Evolutionary conservation across 1,284 basidiomycete genomes (phyloP).

Genomic region (Cutaneotrichosporon dermatis): DNA sequence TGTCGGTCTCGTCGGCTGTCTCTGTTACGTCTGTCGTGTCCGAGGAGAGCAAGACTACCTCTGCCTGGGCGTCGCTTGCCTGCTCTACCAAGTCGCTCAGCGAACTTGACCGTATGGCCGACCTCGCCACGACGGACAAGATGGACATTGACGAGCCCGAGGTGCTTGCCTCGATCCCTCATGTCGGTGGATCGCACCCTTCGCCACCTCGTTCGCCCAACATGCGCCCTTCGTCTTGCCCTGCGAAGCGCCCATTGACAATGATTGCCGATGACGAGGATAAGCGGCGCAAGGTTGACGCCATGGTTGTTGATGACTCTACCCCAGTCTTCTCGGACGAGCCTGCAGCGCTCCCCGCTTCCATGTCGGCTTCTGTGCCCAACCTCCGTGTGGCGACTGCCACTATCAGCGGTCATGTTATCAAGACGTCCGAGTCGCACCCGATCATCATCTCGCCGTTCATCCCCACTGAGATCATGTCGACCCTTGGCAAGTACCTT

Average conservation of each 20-base stretch:
- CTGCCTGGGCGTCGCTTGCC: conserved; percentile 15
- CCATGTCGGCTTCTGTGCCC: conserved; percentile 31
- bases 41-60: conserved; percentile 18
- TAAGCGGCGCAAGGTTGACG: conserved; percentile 38
- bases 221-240: conserved; percentile 35
- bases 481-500: conserved; percentile 32
- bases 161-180: conserved; percentile 13
- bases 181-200: conserved; percentile 12
- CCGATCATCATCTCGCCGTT: conserved; percentile 68
- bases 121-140: conserved; percentile 25
- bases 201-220: conserved; percentile 1
- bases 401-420: conserved; percentile 26
- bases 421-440: conserved; percentile 73
- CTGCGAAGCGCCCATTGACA: conserved; percentile 32
- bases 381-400: conserved; percentile 16
- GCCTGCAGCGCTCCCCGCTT: conserved; percentile 14
- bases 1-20: conserved; percentile 15
- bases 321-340: conserved; percentile 12
- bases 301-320: conserved; percentile 35
- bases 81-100: conserved; percentile 19
- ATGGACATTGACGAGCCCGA: conserved; percentile 35
- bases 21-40: conserved; percentile 16
- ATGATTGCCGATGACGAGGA: conserved; percentile 36
- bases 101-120: conserved; percentile 32
- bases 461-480: conserved; percentile 34